Percentiles rank a stretch among this genome's conserved stretches.
Conservation (phyloP, 148 eudicot genomes). For the Gaultheria prostrata region DNA sequence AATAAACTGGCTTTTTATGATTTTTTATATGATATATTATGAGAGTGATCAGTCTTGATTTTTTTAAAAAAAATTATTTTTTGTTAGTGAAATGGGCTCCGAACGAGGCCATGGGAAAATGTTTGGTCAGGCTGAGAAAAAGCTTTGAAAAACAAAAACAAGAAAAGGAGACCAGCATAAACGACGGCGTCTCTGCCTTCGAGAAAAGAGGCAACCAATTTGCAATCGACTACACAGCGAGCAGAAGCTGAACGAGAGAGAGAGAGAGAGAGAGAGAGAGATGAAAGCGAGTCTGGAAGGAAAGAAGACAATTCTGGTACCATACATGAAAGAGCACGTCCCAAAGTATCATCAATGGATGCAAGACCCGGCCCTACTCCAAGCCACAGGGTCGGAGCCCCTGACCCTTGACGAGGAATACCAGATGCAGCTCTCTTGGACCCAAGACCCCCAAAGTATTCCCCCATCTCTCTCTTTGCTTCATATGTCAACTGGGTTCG, state of each 20-base stretch:
- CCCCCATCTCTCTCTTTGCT: not conserved
- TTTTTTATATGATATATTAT: too few species aligned
- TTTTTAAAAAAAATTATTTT: too few species aligned
- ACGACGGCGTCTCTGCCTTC: conserved; percentile 6
- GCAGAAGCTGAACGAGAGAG: not conserved
- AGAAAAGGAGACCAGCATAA: not conserved
- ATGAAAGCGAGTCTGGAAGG: conserved; percentile 61
- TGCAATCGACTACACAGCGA: not conserved
- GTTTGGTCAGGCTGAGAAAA: too few species aligned
- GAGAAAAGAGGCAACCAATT: not conserved
- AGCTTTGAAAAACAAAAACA: not conserved
- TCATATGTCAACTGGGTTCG: not conserved
- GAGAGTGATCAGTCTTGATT: too few species aligned
- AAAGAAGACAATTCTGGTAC: conserved; percentile 66
- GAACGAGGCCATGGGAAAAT: too few species aligned
- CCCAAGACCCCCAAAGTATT: conserved; percentile 73
- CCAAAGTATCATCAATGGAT: conserved; percentile 81
- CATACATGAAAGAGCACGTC: conserved; percentile 83
- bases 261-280: conserved; percentile 21
- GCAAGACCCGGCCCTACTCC: conserved; percentile 78
- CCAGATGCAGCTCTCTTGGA: conserved; percentile 92
- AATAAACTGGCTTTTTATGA: too few species aligned
- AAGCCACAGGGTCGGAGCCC: conserved; percentile 88
- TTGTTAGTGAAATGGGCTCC: too few species aligned
- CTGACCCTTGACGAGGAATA: conserved; percentile 75